These are phyloP conservation scores for Puccinia coronata DNA, from an alignment of 1,284 basidiomycete genomes.

Conservation along the genomic window DNA sequence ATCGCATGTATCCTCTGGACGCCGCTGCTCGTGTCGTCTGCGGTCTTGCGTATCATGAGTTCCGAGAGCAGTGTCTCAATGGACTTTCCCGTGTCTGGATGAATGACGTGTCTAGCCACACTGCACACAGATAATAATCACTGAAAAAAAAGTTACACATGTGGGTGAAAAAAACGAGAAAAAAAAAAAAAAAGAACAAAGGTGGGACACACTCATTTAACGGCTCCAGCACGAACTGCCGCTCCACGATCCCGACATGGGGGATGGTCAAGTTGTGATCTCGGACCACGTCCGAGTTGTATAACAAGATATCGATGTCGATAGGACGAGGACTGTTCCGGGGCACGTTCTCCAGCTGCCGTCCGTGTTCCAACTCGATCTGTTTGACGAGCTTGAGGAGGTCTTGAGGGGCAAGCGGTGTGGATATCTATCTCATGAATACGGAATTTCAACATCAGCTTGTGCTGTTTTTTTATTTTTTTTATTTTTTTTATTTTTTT, in stretches of 20 bases:
- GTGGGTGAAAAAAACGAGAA: not conserved
- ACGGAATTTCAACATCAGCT: too few species aligned
- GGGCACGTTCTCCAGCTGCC: constrained; percentile 69
- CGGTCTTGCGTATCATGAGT: not conserved
- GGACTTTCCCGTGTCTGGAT: constrained; percentile 7
- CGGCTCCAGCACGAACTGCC: constrained; percentile 89
- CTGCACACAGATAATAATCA: not conserved
- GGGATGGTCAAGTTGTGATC: constrained; percentile 73
- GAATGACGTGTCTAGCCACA: constrained; percentile 20
- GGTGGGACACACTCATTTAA: constrained; percentile 75
- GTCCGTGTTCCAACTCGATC: constrained; percentile 75
- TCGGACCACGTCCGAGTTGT: constrained; percentile 69
- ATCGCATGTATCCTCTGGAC: constrained; percentile 59
- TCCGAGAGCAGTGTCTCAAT: not conserved
- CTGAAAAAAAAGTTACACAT: not conserved
- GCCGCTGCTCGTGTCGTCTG: not conserved
- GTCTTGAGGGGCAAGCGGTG: constrained; percentile 67
- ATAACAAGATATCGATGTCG: constrained; percentile 87
- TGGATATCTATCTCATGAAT: constrained; percentile 71
- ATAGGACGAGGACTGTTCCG: constrained; percentile 85
- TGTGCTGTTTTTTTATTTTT: too few species aligned
- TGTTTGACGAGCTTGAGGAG: constrained; percentile 72
- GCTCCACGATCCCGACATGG: constrained; percentile 76
- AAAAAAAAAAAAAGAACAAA: not conserved
- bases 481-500: too few species aligned